Evolutionary conservation across 2,329 filamentous ascomycete species (phyloP), one percentile per base, ranked within the genome.

Genomic region (Penicillium oxalicum): DNA sequence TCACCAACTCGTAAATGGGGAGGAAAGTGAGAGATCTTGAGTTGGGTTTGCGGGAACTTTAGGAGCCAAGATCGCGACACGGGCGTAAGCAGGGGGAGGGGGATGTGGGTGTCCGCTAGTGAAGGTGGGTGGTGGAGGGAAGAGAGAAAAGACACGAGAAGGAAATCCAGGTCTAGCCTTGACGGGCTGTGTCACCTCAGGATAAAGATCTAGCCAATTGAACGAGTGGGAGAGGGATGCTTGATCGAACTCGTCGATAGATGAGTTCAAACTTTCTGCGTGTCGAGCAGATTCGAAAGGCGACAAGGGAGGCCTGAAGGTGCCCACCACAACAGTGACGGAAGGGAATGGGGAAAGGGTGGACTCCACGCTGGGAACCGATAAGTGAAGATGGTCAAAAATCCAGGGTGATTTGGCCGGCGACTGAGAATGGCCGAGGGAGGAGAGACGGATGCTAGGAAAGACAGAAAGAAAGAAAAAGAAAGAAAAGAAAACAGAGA

Each of bases 331-430:
- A 52, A 49, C 47, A 58, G 52, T 55, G 52, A 56, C 40, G 51
- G 55, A 53, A 51, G 48, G 40, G 29, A 32, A 34, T 41, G 39
- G 42, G 42, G 29, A 32, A 7, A 32, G 29, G 29, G 7, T 32
- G 7, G 7, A 32, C 29, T 7, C 29, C 8, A 32, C 18, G 18
- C 18, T 18, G 18, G 18, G 18, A 18, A 18, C 18, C 18, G 18
- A 18, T 18, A 1, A 32, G 8, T 7, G 29, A 11, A 32, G 29
- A 32, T 8, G 29, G 39, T 51, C 51, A 45, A 48, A 51, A 45
- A 25, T 41, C 36, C 53, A 62, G 61, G 61, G 61, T 58, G 62
- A 61, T 64, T 58, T 60, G 56, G 53, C 51, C 53, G 18, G 13
- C 18, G 38, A 25, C 18, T 18, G 18, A 18, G 18, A 18, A 18